Conservation (phyloP, 2,329 filamentous ascomycete species). For the Aspergillaceae sp. region DNA sequence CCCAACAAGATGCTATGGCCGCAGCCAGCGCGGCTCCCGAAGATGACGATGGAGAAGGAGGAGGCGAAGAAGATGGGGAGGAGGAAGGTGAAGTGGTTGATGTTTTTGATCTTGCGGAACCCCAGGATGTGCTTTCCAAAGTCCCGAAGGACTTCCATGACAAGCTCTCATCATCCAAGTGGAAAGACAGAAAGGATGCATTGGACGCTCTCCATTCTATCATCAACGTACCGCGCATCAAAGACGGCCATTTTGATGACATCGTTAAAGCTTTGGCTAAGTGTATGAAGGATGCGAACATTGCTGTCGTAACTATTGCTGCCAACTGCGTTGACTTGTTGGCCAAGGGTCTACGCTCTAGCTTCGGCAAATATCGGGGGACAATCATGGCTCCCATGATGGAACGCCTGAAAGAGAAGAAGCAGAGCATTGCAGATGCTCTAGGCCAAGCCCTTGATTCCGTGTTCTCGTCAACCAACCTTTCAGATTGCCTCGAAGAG, state of each 20-base stretch:
- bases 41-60: constrained; percentile 47
- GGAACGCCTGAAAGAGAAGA: constrained; percentile 97
- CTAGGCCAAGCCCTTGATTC: constrained; percentile 75
- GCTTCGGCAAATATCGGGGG: constrained; percentile 71
- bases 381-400: constrained; percentile 81
- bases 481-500: constrained; percentile 86
- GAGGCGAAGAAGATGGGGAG: constrained; percentile 53
- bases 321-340: constrained; percentile 87
- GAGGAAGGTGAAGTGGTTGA: constrained; percentile 62
- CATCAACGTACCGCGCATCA: constrained; percentile 80
- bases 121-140: constrained; percentile 75
- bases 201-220: constrained; percentile 70
- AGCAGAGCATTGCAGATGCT: constrained; percentile 77
- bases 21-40: constrained; percentile 54
- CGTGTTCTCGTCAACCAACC: constrained; percentile 55
- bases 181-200: constrained; percentile 96
- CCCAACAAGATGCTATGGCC: constrained; percentile 77
- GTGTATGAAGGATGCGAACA: constrained; percentile 97
- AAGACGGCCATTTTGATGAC: constrained; percentile 81
- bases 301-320: constrained; percentile 85
- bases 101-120: constrained; percentile 71
- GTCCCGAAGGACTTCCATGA: constrained; percentile 77
- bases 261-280: constrained; percentile 78
- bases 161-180: constrained; percentile 79
- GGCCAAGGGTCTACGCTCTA: constrained; percentile 71